These are phyloP conservation scores for Lipomyces sp. DNA, from an alignment of 805 yeast genomes.

Conservation along the genomic window DNA sequence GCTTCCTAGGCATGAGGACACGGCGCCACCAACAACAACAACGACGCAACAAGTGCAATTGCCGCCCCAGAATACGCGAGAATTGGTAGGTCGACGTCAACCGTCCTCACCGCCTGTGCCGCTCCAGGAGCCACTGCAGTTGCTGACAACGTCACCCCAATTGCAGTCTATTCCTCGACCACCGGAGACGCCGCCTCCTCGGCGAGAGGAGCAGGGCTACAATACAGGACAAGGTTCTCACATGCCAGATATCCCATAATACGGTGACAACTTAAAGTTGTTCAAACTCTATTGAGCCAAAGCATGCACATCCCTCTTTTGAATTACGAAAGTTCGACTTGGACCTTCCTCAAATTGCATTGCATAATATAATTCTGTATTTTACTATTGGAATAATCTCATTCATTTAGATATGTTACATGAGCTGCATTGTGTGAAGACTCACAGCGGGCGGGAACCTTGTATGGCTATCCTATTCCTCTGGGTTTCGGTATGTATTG, in stretches of 20 bases:
- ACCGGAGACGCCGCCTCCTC: neutral
- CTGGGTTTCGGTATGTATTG: neutral
- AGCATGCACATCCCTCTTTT: neutral
- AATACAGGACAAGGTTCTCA: neutral
- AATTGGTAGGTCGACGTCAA: neutral
- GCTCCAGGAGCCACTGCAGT: neutral
- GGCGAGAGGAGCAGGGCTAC: neutral
- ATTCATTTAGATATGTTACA: no score
- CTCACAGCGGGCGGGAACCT: neutral
- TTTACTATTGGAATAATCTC: no score
- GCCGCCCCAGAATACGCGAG: neutral
- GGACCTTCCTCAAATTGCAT: no score
- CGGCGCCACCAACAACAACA: neutral
- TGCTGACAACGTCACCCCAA: neutral
- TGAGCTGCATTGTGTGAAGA: no score
- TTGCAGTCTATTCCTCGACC: neutral
- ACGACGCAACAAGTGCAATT: neutral
- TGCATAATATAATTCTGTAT: no score
- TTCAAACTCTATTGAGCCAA: neutral
- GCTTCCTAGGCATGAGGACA: slow-evolving; percentile 6
- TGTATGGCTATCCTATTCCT: neutral
- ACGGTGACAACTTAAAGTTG: neutral
- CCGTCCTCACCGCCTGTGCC: neutral
- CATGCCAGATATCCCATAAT: neutral
- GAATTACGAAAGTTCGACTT: no score